Conservation (phyloP, 352 stramenopile species). For the Globisporangium cystogenes region DNA sequence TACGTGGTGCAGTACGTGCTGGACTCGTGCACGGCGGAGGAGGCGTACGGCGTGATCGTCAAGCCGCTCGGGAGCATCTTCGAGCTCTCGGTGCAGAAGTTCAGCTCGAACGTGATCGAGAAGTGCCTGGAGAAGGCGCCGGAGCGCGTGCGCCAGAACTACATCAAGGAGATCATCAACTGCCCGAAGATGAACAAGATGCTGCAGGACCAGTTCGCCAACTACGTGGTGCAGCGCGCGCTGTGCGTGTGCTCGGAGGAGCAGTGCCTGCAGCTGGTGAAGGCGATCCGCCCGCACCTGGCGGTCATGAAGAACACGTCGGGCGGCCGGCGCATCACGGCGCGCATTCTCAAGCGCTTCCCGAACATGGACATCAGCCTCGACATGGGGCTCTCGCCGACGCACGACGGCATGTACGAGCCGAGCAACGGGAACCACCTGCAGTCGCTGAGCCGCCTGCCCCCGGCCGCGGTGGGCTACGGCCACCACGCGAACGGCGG, state of each 20-base stretch:
- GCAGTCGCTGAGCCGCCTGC: conserved; percentile 7
- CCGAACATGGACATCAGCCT: conserved; percentile 91
- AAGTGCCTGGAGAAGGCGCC: conserved; percentile 96
- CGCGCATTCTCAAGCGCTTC: conserved; percentile 96
- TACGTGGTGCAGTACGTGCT: conserved; percentile 92
- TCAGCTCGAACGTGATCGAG: conserved; percentile 98
- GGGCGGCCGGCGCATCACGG: conserved; percentile 92
- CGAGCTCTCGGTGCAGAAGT: conserved; percentile 98
- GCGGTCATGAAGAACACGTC: conserved; percentile 93
- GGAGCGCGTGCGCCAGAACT: conserved; percentile 62
- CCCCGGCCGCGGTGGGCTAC: conserved; percentile 5
- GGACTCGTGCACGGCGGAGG: conserved; percentile 79
- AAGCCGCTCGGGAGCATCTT: conserved; percentile 90
- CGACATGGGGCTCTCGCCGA: conserved; percentile 39
- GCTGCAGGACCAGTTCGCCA: conserved; percentile 97
- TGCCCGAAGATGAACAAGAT: conserved; percentile 90
- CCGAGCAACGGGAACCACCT: conserved; percentile 13
- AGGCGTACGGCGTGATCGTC: conserved; percentile 75
- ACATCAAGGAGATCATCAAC: conserved; percentile 70
- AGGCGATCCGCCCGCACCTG: conserved; percentile 96
- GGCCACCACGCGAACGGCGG: conserved; percentile 4
- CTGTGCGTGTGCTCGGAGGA: conserved; percentile 93
- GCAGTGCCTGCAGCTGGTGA: conserved; percentile 92
- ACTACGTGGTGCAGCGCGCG: conserved; percentile 98
- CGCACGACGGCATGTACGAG: conserved; percentile 26